Evolutionary conservation across 768 basidiomycete species (phyloP), one percentile per base, ranked within the genome.

Genomic region (Lactifluus rugatus): DNA sequence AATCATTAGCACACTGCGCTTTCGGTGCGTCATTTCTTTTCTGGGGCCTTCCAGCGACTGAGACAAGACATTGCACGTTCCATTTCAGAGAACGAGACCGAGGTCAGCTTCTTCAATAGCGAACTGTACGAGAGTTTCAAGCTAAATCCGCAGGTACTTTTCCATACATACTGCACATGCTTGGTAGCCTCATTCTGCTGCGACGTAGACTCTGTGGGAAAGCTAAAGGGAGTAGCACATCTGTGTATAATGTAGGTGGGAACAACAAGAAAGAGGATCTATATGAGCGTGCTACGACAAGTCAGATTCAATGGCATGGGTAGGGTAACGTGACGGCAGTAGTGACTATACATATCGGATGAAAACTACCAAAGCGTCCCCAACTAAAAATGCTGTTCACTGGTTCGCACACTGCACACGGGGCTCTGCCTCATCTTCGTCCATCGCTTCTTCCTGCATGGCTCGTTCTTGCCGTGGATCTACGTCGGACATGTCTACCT

Each of bases 361-460:
- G 58, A 60, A 32, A 60, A 39, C 44, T 52, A 41, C 34, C 48
- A 45, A 54, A 49, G 9, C 42, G 53, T 46, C 53, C 48, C 58
- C 57, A 31, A n/a, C 54, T 34, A 17, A 50, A 41, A 51, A 60
- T 51, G 11, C 13, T 1, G 34, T 34, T 75, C 72, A 93, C 77
- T 93, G 91, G 72, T 92, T 87, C 39, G 93, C 92, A 71, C 95
- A 98, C 77, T 96, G 94, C 48, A 97, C 94, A 39, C 92, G 85
- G 25, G 93, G 92, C 70, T 89, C 84, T n/a, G 73, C 75, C 1
- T 89, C 89, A 55, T 95, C 94, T 72, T 95, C 93, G 65, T 97
- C 94, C 93, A 96, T 96, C 14, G 80, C 75, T 56, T 96, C 92
- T 28, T 75, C 75, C 65, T 80, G 73, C 31, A 77, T 72, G 71